phyloP scores from a whole-genome alignment of 2,329 filamentous ascomycete genomes.

The Aureobasidium zeae region DNA sequence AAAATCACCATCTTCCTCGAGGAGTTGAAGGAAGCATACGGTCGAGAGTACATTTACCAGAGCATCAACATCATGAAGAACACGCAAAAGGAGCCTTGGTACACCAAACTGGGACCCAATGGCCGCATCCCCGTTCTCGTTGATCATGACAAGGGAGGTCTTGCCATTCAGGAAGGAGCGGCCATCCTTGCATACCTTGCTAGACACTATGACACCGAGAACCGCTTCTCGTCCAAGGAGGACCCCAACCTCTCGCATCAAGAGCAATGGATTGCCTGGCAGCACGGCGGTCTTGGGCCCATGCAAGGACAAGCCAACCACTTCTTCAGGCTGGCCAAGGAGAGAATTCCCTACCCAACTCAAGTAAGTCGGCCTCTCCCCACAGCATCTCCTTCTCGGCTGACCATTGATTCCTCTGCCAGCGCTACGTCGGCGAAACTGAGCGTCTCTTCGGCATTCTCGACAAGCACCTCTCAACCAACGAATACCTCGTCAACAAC shows the following conservation, averaged over 20 bases:
- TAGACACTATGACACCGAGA: slow-evolving; percentile 37
- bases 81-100: slow-evolving; percentile 60
- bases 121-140: slow-evolving; percentile 57
- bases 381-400: background rate
- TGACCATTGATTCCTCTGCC: slow-evolving; percentile 19
- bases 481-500: slow-evolving; percentile 38
- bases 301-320: slow-evolving; percentile 34
- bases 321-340: slow-evolving; percentile 34
- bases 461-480: slow-evolving; percentile 33
- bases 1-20: slow-evolving; percentile 55
- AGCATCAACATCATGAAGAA: slow-evolving; percentile 51
- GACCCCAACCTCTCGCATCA: slow-evolving; percentile 37
- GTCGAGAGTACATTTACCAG: slow-evolving; percentile 51
- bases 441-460: slow-evolving; percentile 39
- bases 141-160: slow-evolving; percentile 53
- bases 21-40: slow-evolving; percentile 57
- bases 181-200: slow-evolving; percentile 38
- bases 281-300: slow-evolving; percentile 36
- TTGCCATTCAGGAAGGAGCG: slow-evolving; percentile 42
- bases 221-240: slow-evolving; percentile 40
- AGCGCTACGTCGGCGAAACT: slow-evolving; percentile 40
- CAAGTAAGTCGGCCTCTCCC: slow-evolving; percentile 6
- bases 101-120: slow-evolving; percentile 53
- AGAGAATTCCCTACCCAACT: slow-evolving; percentile 37
- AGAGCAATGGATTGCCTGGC: slow-evolving; percentile 54